Evolutionary conservation across 116 monocot genomes (phyloP).

Genomic region (Phalaenopsis hybrid): DNA sequence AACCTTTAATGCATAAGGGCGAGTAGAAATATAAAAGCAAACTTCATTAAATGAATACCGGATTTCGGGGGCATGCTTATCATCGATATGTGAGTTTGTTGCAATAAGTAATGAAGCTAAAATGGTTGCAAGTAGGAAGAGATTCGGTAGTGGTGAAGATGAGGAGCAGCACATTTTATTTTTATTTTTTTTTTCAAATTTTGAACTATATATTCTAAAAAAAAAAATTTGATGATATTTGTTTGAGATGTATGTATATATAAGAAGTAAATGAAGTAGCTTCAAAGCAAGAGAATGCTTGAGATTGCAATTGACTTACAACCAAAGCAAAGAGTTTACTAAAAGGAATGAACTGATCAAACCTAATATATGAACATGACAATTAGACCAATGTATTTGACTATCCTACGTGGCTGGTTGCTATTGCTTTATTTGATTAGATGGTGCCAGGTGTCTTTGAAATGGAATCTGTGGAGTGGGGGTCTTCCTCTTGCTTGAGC

Average conservation of each 20-base stretch:
- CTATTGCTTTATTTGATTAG: background rate
- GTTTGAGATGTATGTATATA: background rate
- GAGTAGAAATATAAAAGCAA: background rate
- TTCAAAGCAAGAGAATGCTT: conserved; percentile 3
- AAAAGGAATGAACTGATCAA: background rate
- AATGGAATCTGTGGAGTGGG: too few species aligned
- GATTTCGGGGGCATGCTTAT: background rate
- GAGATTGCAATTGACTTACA: too few species aligned
- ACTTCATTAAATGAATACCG: background rate
- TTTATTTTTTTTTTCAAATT: background rate
- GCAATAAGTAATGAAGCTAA: background rate
- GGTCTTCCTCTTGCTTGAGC: too few species aligned
- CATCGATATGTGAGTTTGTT: background rate
- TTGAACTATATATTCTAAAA: background rate
- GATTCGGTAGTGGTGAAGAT: background rate
- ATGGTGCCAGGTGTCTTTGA: background rate
- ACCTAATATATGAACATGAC: background rate
- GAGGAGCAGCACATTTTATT: background rate
- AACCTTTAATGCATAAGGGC: too few species aligned
- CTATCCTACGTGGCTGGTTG: background rate
- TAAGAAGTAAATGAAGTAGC: background rate
- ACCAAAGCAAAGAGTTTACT: background rate
- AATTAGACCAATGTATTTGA: background rate
- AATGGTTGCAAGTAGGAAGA: background rate
- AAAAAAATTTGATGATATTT: background rate